Evolutionary conservation across 805 yeast species (phyloP), one percentile per base, ranked within the genome.

Genomic region (Helenozyma baotianmanensis): DNA sequence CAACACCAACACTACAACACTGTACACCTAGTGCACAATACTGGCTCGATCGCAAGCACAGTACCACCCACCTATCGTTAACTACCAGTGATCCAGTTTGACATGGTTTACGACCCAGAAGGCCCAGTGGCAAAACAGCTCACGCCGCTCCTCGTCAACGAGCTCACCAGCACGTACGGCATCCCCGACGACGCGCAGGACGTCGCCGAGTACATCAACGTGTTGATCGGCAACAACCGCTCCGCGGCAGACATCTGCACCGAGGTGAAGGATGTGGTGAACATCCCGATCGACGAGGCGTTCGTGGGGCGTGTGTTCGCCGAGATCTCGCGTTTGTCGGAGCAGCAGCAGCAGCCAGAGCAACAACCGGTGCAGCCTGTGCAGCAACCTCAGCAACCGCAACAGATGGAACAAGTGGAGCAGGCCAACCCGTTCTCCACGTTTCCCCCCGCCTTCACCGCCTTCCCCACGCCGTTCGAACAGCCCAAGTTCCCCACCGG

Each of bases 181-280:
- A 53, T 58, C 18, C 52, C 53, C 5, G 70, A 64, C 28, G 72
- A 66, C 38, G 69, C 72, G 14, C 58, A 48, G 26, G 50, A 47
- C 29, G 41, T 47, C 25, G 84, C 92, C 10, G 92, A 83, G 55
- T 83, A 74, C 50, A 76, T 83, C 36, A 70, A 78, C n/a, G 71
- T 82, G 27, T 63, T 83, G 54, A 80, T 83, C 40, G 78, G 80
- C 10, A 81, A 80, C 44, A 78, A 80, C 46, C 77, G 80, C 48
- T 61, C 76, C 5, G 72, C 80, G 9, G 68, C 64, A 12, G 82
- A 78, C 33, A 79, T 82, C 22, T 69, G 72, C 13, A 60, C 58
- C 13, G 92, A 83, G 50, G 67, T 84, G 19, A 63, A 74, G 22
- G 72, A 75, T 27, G 60, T 82, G 31, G 77, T 81, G 40, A 82